Percentiles rank a stretch among this genome's conserved stretches.
These are phyloP conservation scores for Collybia nuda DNA, from an alignment of 768 basidiomycete species.

Conservation along the genomic window DNA sequence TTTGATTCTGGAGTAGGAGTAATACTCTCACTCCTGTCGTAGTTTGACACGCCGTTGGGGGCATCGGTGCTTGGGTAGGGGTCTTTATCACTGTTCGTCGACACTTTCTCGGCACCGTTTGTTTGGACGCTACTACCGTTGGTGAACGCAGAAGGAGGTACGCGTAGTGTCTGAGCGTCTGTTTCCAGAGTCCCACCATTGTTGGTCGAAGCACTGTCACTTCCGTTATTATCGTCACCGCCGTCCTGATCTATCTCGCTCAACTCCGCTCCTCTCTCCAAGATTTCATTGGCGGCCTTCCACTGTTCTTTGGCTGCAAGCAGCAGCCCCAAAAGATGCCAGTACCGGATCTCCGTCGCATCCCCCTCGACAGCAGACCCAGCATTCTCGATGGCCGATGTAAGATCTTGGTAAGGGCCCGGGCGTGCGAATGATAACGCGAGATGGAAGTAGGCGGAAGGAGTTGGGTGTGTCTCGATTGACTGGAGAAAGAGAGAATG, in stretches of 20 bases:
- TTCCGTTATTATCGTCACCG: conserved; percentile 11
- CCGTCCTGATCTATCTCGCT: conserved; percentile 22
- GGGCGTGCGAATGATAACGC: conserved; percentile 70
- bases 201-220: neutral
- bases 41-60: neutral
- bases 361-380: conserved; percentile 73
- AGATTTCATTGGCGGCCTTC: conserved; percentile 70
- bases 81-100: neutral
- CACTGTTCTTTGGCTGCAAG: conserved; percentile 80
- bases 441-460: conserved; percentile 75
- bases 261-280: conserved; percentile 73
- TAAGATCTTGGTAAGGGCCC: conserved; percentile 62
- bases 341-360: conserved; percentile 64
- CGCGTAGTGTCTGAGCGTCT: neutral
- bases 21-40: neutral
- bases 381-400: conserved; percentile 66
- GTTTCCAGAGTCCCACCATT: conserved; percentile 3
- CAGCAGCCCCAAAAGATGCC: conserved; percentile 88
- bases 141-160: neutral
- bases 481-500: conserved; percentile 51
- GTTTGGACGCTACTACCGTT: neutral
- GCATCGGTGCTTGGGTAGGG: neutral
- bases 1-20: neutral
- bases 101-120: neutral
- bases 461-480: conserved; percentile 44